These are phyloP conservation scores for Coemansia sp. DNA, from an alignment of 192 early-diverging fungal genomes.

Conservation along the genomic window DNA sequence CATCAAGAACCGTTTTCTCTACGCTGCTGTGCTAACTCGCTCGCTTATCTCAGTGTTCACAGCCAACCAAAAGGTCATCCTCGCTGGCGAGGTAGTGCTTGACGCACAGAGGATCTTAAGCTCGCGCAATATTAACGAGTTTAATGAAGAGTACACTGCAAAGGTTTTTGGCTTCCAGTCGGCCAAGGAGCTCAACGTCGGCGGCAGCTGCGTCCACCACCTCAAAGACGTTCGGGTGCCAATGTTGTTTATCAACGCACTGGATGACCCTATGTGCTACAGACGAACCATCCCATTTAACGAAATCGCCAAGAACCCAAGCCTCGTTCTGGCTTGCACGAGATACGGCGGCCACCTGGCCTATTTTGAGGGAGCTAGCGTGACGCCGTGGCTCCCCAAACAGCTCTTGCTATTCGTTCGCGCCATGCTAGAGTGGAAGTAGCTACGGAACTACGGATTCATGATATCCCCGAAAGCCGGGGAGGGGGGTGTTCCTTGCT, in stretches of 20 bases:
- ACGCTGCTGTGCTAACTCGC: conserved; percentile 58
- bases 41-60: conserved; percentile 54
- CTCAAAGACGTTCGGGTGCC: conserved; percentile 68
- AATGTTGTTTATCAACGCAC: conserved; percentile 77
- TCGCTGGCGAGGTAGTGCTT: conserved; percentile 46
- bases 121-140: conserved; percentile 68
- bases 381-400: conserved; percentile 58
- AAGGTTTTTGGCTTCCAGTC: conserved; percentile 72
- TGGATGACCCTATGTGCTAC: conserved; percentile 85
- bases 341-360: conserved; percentile 86
- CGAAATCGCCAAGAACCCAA: conserved; percentile 74
- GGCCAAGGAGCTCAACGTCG: conserved; percentile 73
- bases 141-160: conserved; percentile 76
- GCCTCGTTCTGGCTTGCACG: conserved; percentile 77
- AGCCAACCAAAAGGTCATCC: conserved; percentile 49
- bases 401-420: conserved; percentile 60
- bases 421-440: conserved; percentile 39
- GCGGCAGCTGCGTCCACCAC: conserved; percentile 57
- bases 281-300: conserved; percentile 64
- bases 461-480: not conserved
- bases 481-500: not conserved
- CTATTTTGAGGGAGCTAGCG: conserved; percentile 55
- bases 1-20: conserved; percentile 57
- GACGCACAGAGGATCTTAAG: conserved; percentile 46
- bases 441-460: not conserved